Conservation (phyloP, 495 filamentous ascomycete genomes). For the Penicillium daleae region DNA sequence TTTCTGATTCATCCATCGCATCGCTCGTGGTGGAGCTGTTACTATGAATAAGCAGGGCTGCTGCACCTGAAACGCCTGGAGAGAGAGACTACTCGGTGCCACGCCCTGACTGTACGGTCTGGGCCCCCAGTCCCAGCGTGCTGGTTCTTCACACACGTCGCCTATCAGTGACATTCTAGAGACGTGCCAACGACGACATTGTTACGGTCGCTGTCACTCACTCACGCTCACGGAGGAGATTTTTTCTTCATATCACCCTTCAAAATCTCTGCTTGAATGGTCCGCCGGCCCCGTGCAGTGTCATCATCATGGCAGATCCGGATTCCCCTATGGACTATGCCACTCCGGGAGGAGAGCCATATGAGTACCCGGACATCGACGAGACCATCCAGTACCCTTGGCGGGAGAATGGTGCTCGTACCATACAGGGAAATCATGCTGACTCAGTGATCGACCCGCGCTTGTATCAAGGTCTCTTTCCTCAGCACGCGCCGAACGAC, state of each 20-base stretch:
- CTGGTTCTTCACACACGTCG: conserved; percentile 15
- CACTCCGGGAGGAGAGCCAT: conserved; percentile 24
- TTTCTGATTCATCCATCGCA: conserved; percentile 17
- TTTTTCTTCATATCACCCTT: background rate
- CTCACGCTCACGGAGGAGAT: background rate
- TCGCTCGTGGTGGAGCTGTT: conserved; percentile 24
- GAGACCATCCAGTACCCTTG: conserved; percentile 43
- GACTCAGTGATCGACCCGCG: conserved; percentile 46
- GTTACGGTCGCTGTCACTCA: no score
- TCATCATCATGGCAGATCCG: conserved; percentile 23
- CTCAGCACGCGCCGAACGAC: conserved; percentile 21
- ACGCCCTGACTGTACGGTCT: conserved; percentile 23
- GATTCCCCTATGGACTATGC: conserved; percentile 24
- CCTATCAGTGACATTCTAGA: conserved; percentile 11
- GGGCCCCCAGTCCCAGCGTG: conserved; percentile 25
- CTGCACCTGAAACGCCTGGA: conserved; percentile 25
- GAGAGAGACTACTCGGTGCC: conserved; percentile 12
- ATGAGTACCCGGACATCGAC: conserved; percentile 44
- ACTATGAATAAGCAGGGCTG: conserved; percentile 30
- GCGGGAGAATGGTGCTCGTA: conserved; percentile 31
- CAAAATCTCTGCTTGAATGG: conserved; percentile 6
- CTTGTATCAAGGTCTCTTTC: conserved; percentile 37
- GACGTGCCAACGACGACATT: background rate
- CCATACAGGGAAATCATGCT: conserved; percentile 20
- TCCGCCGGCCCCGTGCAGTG: background rate